A percentile compares a stretch with the other conserved stretches of the same genome.
Conservation (phyloP, 352 stramenopile genomes). For the Globisporangium nodosum region DNA sequence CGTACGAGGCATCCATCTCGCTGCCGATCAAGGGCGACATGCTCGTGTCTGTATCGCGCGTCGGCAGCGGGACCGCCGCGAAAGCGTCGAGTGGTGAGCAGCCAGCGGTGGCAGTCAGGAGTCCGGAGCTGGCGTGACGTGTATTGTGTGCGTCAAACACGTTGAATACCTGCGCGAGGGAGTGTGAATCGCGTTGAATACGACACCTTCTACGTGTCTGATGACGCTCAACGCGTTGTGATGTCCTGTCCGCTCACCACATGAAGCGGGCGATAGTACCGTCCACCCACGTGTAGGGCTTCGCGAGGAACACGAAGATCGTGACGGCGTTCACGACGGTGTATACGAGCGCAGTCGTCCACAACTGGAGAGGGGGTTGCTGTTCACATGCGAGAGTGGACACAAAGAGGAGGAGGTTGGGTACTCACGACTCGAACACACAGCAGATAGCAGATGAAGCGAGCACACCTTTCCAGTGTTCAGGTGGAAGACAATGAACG, state of each 20-base stretch:
- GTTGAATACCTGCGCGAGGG: too few relatives aligned
- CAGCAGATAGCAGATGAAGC: not conserved
- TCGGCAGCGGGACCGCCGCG: not conserved
- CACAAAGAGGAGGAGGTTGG: not conserved
- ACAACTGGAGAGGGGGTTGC: constrained; percentile 47
- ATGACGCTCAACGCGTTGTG: too few relatives aligned
- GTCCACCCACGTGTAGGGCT: constrained; percentile 74
- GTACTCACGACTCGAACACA: not conserved
- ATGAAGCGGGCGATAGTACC: constrained; percentile 80
- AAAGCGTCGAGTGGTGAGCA: not conserved
- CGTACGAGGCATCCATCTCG: constrained; percentile 34
- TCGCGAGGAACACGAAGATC: constrained; percentile 68
- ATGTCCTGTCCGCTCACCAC: constrained; percentile 44
- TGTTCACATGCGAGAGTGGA: constrained; percentile 12
- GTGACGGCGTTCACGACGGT: constrained; percentile 57
- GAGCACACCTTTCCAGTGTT: constrained; percentile 61
- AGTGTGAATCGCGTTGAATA: too few relatives aligned
- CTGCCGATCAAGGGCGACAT: constrained; percentile 35
- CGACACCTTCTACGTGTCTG: too few relatives aligned
- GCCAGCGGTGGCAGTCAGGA: not conserved
- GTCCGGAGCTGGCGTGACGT: constrained; percentile 9
- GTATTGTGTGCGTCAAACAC: too few relatives aligned
- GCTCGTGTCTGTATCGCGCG: constrained; percentile 18
- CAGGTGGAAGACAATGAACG: constrained; percentile 74
- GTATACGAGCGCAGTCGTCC: constrained; percentile 36